Base-by-base conservation (phyloP, 345 rosid genomes). In the Trapa bicornis region DNA sequence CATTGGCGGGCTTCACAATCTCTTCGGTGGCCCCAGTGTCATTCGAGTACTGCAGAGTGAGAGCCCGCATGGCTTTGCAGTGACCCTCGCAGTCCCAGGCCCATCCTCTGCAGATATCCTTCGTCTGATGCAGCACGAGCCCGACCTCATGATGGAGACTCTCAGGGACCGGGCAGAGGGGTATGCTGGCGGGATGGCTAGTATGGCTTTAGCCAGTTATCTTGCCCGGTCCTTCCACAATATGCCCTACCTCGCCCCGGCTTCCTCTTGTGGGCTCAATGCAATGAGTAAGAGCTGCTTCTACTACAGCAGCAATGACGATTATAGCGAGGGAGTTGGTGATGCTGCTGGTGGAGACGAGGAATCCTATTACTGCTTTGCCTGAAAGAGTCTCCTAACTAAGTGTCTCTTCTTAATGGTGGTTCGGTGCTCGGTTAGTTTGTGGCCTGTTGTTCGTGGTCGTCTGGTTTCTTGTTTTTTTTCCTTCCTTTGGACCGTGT, bases 61-160 rank as follows among this genome's bases (percentile, higher is more conserved):
- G 73, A 96, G 97, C 35, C 99, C 99, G 0, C 83, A 91, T 22
- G 80, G 96, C 87, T 95, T 95, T 50, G 93, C 96, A 0, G 90
- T 91, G 76, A 91, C 96, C 1, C 80, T 78, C n/a, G 97, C 92
- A 2, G 70, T 85, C 50, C 87, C 89, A 1, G 99, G 99, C 0
- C 93, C 81, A n/a, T 86, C 97, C 33, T 81, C 89, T 22, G 82
- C 83, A 22, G 99, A 95, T 77, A 89, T 91, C 78, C 97, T 95
- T 77, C 89, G 97, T 37, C 84, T 81, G 66, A 77, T 89, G 96
- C 97, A 85, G 84, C 94, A 95, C 65, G 96, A 95, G 88, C 99
- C 99, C 1, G 88, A 87, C 85, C 84, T 95, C 67, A 95, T 95
- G 97, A 86, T 86, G 68, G 86, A 91, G 86, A 86, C 96, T 1